These are phyloP conservation scores for Apiospora malaysiana DNA, from an alignment of 2,329 filamentous ascomycete species.

Conservation along the genomic window DNA sequence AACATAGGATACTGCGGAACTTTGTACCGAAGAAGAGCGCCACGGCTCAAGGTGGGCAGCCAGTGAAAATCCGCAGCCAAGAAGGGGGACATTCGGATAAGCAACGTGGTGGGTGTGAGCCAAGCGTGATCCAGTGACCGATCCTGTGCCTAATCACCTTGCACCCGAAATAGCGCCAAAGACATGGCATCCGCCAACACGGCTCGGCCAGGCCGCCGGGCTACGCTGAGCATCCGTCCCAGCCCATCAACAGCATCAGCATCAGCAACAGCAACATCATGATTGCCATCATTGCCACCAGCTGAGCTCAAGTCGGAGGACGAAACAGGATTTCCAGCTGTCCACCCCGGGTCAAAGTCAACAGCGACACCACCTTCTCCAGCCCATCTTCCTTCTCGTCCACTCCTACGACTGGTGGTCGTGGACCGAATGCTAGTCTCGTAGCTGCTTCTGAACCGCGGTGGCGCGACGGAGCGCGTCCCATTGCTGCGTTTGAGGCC, in stretches of 20 bases:
- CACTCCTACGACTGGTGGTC: neutral
- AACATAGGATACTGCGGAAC: neutral
- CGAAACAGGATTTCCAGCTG: neutral
- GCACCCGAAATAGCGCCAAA: conserved; percentile 30
- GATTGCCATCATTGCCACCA: neutral
- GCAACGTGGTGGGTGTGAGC: neutral
- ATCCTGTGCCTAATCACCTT: conserved; percentile 62
- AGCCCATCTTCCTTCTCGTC: neutral
- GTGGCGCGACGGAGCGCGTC: conserved; percentile 10
- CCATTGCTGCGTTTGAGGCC: conserved; percentile 28
- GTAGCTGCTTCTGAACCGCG: conserved; percentile 12
- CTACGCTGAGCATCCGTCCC: conserved; percentile 28
- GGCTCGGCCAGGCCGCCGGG: conserved; percentile 24
- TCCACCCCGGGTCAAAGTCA: neutral
- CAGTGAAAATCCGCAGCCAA: neutral
- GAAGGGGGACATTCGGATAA: neutral
- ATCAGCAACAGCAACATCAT: no score
- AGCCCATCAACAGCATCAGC: conserved; percentile 21
- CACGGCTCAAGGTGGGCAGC: neutral
- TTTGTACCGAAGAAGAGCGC: neutral
- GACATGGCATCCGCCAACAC: conserved; percentile 31
- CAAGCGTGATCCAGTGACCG: neutral
- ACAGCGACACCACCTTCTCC: neutral
- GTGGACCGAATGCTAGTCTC: conserved; percentile 6
- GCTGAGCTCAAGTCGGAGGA: neutral